phyloP scores from a whole-genome alignment of 2,329 filamentous ascomycete species.

The Fusarium sublunatum region DNA sequence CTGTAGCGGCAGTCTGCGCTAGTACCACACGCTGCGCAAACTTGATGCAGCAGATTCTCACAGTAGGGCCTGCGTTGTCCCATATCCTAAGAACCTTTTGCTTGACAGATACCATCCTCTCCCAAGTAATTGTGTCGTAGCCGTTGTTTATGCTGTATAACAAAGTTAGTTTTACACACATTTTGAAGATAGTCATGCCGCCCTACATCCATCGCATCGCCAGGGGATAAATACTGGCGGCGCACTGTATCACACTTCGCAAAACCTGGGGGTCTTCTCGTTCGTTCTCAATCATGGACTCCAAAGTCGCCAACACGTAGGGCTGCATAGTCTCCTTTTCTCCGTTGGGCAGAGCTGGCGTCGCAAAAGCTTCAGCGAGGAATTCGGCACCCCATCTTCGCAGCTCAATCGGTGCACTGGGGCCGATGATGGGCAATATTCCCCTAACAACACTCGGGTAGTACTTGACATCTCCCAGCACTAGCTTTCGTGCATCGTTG shows the following conservation, averaged over 20 bases:
- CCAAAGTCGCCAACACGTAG: constrained; percentile 81
- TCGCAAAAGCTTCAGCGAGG: constrained; percentile 93
- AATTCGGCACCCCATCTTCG: constrained; percentile 97
- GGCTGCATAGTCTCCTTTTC: constrained; percentile 85
- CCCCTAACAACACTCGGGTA: constrained; percentile 93
- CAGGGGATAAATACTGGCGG: constrained; percentile 91
- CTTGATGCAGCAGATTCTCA: constrained; percentile 96
- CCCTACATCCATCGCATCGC: constrained; percentile 96
- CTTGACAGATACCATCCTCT: constrained; percentile 89
- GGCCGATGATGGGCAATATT: constrained; percentile 89
- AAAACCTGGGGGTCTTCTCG: constrained; percentile 83
- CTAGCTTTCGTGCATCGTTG: constrained; percentile 88
- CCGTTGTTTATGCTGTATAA: constrained; percentile 82
- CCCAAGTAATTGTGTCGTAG: constrained; percentile 84
- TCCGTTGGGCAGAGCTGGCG: constrained; percentile 79
- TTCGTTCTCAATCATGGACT: constrained; percentile 75
- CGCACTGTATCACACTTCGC: constrained; percentile 87
- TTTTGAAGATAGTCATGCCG: constrained; percentile 19
- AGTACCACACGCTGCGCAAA: constrained; percentile 94
- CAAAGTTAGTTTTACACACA: constrained; percentile 45
- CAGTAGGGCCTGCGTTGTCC: constrained; percentile 80
- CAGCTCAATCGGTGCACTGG: constrained; percentile 79
- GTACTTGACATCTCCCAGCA: constrained; percentile 85
- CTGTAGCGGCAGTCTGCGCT: constrained; percentile 86
- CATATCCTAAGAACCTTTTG: constrained; percentile 87